Percentiles rank a stretch among this genome's conserved stretches.
Conservation (phyloP, 495 filamentous ascomycete genomes). For the Penicillium turbatum region DNA sequence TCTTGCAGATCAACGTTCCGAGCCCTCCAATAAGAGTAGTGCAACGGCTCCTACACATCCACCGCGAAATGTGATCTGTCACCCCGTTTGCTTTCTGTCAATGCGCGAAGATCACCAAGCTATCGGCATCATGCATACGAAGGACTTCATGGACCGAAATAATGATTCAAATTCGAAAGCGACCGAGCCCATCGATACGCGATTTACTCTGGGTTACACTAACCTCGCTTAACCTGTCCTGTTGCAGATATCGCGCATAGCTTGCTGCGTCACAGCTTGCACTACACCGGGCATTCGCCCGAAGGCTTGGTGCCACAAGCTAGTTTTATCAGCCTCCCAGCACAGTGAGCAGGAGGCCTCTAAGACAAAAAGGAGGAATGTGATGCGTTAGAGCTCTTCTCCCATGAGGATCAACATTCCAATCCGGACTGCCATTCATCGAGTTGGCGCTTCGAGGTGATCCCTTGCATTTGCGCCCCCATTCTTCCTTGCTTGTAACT, state of each 20-base stretch:
- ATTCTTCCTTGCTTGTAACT: constrained; percentile 26
- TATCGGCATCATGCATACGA: constrained; percentile 17
- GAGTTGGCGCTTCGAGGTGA: constrained; percentile 7
- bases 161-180: neutral
- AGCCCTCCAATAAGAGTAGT: constrained; percentile 8
- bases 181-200: neutral
- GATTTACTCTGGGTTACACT: neutral
- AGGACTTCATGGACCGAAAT: neutral
- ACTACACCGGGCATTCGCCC: neutral
- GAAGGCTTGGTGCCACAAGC: neutral
- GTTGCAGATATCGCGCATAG: constrained; percentile 2
- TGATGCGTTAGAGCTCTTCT: neutral
- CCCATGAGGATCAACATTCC: constrained; percentile 26
- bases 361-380: constrained; percentile 5
- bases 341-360: neutral
- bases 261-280: neutral
- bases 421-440: constrained; percentile 22
- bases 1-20: constrained; percentile 14
- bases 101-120: constrained; percentile 6
- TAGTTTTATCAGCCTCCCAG: neutral
- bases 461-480: constrained; percentile 22
- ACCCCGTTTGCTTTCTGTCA: constrained; percentile 3
- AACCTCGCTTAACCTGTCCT: constrained; percentile 12
- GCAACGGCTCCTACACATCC: neutral
- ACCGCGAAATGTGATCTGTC: constrained; percentile 23